A percentile compares a stretch with the other conserved stretches of the same genome.
phyloP scores from a whole-genome alignment of 2,329 filamentous ascomycete genomes.

The Penicillium sp. region DNA sequence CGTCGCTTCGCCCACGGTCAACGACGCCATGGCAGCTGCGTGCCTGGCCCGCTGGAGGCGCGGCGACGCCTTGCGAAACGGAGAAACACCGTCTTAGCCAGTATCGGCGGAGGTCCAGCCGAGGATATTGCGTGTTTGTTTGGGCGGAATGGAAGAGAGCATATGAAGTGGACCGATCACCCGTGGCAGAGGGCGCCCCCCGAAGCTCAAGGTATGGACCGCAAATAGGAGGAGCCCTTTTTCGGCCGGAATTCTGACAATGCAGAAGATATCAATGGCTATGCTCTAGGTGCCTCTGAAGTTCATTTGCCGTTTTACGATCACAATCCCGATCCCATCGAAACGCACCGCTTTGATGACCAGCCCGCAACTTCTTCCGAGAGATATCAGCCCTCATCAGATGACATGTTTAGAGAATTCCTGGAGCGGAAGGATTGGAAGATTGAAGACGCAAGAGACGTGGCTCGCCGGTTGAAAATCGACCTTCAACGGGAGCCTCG shows the following conservation, averaged over 20 bases:
- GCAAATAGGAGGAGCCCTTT: background rate
- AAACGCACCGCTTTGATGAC: slow-evolving; percentile 2
- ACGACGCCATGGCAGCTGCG: slow-evolving; percentile 57
- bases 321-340: slow-evolving; percentile 16
- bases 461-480: slow-evolving; percentile 29
- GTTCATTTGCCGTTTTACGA: slow-evolving; percentile 22
- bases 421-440: slow-evolving; percentile 21
- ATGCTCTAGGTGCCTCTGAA: slow-evolving; percentile 19
- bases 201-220: slow-evolving; percentile 25
- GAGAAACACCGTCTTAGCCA: slow-evolving; percentile 52
- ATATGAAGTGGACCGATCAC: slow-evolving; percentile 37
- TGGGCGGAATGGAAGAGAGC: slow-evolving; percentile 41
- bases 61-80: slow-evolving; percentile 55
- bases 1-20: slow-evolving; percentile 46
- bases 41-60: slow-evolving; percentile 63
- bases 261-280: slow-evolving; percentile 19
- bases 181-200: slow-evolving; percentile 24
- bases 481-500: slow-evolving; percentile 36
- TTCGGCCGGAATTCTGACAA: background rate
- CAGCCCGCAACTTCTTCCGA: background rate
- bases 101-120: slow-evolving; percentile 28
- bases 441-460: slow-evolving; percentile 30
- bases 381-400: background rate
- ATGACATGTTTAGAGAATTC: slow-evolving; percentile 13
- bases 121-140: slow-evolving; percentile 44